Evolutionary conservation across 2,329 filamentous ascomycete genomes (phyloP).

Genomic region (Aspergillus awamori): DNA sequence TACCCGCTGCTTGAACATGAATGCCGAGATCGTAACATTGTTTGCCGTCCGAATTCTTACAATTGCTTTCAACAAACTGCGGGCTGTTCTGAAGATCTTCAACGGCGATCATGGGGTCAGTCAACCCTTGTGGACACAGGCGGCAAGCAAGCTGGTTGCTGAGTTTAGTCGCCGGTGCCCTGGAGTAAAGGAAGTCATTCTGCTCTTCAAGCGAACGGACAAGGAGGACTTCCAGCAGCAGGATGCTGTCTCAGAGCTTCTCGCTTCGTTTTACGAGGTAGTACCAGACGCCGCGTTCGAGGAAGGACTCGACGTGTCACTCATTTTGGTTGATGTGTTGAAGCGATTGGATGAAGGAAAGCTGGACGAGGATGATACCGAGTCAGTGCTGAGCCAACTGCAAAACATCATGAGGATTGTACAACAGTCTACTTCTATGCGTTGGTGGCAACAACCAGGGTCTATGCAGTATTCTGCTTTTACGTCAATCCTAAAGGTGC

Average conservation of each 20-base stretch:
- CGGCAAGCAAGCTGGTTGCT: conserved; percentile 66
- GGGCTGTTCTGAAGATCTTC: conserved; percentile 64
- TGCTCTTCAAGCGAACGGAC: conserved; percentile 69
- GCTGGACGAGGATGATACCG: conserved; percentile 53
- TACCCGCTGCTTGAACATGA: conserved; percentile 75
- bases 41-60: conserved; percentile 81
- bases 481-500: conserved; percentile 45
- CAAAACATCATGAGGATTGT: conserved; percentile 82
- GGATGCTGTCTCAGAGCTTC: conserved; percentile 74
- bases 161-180: conserved; percentile 80
- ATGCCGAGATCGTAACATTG: conserved; percentile 77
- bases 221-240: conserved; percentile 73
- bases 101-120: conserved; percentile 49
- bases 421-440: conserved; percentile 77
- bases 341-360: conserved; percentile 57
- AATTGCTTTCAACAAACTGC: conserved; percentile 77
- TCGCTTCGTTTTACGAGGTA: conserved; percentile 83
- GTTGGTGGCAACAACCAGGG: conserved; percentile 76
- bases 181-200: conserved; percentile 77
- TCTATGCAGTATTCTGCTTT: conserved; percentile 48
- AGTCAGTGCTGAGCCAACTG: conserved; percentile 70
- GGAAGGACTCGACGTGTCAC: conserved; percentile 85
- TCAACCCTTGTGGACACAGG: conserved; percentile 68
- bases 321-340: conserved; percentile 71
- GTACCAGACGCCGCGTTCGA: conserved; percentile 77